These are phyloP conservation scores for Hygrophorus pudorinus DNA, from an alignment of 768 basidiomycete species.

Conservation along the genomic window DNA sequence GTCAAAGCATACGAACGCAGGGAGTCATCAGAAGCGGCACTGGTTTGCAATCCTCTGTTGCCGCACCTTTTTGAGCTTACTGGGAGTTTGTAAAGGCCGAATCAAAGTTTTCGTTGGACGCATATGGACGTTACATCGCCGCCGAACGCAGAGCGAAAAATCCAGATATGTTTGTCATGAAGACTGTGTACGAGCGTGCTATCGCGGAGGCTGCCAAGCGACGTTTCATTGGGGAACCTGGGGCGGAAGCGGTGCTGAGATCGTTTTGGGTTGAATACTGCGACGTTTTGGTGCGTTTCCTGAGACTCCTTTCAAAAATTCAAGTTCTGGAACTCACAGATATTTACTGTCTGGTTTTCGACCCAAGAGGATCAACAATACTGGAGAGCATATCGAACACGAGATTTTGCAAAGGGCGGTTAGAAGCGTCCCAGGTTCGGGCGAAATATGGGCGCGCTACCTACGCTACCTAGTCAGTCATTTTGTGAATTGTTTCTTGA, in stretches of 20 bases:
- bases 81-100: conserved; percentile 19
- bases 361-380: conserved; percentile 36
- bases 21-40: conserved; percentile 47
- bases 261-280: conserved; percentile 69
- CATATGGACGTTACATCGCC: conserved; percentile 52
- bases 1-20: conserved; percentile 53
- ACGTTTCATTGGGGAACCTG: conserved; percentile 41
- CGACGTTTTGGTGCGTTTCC: conserved; percentile 50
- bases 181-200: conserved; percentile 60
- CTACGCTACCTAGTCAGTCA: conserved; percentile 55
- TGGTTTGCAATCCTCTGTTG: conserved; percentile 33
- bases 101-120: conserved; percentile 39
- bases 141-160: conserved; percentile 52
- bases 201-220: conserved; percentile 61
- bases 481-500: not conserved
- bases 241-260: conserved; percentile 48
- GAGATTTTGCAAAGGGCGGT: conserved; percentile 45
- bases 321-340: not conserved
- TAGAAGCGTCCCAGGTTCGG: conserved; percentile 66
- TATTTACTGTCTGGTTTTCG: too few relatives aligned
- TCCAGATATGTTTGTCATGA: conserved; percentile 48
- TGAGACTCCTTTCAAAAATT: not conserved
- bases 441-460: conserved; percentile 72
- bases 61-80: not conserved
- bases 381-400: conserved; percentile 30